Evolutionary conservation across 176 grass and related monocot genomes (phyloP), one percentile per base, ranked within the genome.

Genomic region (Oryza australiensis): DNA sequence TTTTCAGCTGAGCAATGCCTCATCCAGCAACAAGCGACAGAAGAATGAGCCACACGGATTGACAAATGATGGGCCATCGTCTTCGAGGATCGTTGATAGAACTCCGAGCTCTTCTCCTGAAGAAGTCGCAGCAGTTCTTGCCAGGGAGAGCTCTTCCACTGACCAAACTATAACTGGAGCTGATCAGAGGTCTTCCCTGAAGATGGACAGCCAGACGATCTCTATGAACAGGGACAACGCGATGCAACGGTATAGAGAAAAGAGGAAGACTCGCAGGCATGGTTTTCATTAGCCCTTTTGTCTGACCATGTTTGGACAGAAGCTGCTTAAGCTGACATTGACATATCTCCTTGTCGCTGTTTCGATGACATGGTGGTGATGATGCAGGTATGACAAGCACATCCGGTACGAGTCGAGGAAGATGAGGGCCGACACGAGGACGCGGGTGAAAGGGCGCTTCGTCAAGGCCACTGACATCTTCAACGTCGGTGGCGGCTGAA

Each of bases 191-290:
- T 32, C 27, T 5, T 23, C 80, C 5, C 49, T 63, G 32, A 79
- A 72, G 22, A 38, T 83, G 23, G 78, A 86, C 62, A 76, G 69
- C 15, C 35, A 86, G 14, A 76, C 72, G 37, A 60, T 80, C 42
- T 83, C 75, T 11, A 83, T 83, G 51, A 92, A 86, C 67, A 76
- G 86, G 37, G 90, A 45, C 68, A 86, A 74, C 26, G 90, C 90
- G 12, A 89, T 92, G 90, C 79, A 88, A 12, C 86, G 86, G 1
- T 92, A 92, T 51, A 85, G 66, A n/a, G 90, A 92, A 79, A 92
- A 92, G 48, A 88, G 64, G 75, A 92, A 89, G 66, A 81, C 3
- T 62, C 86, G 86, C 73, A 92, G 83, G 90, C 76, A 80, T 20
- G 67, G 15, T 26, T 18, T 76, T 16, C 2, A 35, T 7, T 8